These are phyloP conservation scores for Tetracentron sinense DNA, from an alignment of 164 flowering plant genomes.

Conservation along the genomic window DNA sequence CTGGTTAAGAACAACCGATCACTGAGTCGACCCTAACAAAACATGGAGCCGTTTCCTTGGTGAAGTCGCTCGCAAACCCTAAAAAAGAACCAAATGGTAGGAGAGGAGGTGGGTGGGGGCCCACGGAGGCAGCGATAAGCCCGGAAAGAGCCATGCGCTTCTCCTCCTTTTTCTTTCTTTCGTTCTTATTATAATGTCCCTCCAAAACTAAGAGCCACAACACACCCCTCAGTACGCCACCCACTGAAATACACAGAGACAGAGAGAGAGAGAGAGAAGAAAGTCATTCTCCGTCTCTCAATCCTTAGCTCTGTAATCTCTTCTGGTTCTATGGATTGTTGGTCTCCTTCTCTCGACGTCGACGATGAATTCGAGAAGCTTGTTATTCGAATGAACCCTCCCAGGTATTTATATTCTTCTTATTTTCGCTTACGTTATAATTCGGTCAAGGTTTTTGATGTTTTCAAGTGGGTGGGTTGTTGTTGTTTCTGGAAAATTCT, in stretches of 20 bases:
- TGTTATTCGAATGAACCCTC: slow-evolving; percentile 74
- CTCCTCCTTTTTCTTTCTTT: neutral
- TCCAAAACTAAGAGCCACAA: slow-evolving; percentile 12
- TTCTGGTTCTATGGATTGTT: slow-evolving; percentile 45
- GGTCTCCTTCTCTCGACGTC: slow-evolving; percentile 40
- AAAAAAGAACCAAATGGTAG: neutral
- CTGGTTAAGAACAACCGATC: no score
- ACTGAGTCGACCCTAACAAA: no score
- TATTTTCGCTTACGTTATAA: neutral
- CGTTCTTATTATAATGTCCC: slow-evolving; percentile 11
- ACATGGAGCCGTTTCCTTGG: neutral
- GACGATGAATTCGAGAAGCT: slow-evolving; percentile 83
- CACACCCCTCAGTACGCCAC: neutral
- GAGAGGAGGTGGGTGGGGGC: slow-evolving; percentile 1
- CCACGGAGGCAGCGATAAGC: slow-evolving; percentile 2
- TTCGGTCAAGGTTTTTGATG: slow-evolving; percentile 9
- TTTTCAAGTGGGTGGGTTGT: slow-evolving; percentile 9
- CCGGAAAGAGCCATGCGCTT: slow-evolving; percentile 18
- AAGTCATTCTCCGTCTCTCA: neutral
- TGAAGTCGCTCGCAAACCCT: neutral
- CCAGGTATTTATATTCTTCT: slow-evolving; percentile 41
- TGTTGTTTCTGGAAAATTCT: neutral
- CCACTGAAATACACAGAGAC: neutral
- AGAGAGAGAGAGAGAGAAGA: neutral
- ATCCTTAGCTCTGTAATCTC: neutral